Evolutionary conservation across 208 protist genomes (phyloP), one percentile per base, ranked within the genome.

Genomic region (Giardia muris): DNA sequence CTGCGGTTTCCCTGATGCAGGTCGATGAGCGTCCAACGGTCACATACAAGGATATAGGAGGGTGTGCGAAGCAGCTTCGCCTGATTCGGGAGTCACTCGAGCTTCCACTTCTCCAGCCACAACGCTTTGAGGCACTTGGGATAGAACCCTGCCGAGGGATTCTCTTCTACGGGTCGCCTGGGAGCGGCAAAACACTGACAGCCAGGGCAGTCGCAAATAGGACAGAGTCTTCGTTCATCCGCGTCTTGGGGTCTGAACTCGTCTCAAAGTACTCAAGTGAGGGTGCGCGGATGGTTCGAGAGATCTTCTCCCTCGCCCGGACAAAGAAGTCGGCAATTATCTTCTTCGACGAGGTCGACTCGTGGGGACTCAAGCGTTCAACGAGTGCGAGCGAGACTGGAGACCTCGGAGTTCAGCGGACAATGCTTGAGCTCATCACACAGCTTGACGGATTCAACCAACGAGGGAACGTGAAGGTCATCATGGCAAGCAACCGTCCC

Each of bases 291-390:
- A 99, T 99, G 97, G 98, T 99, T 43, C 96, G 99, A 89, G 99
- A 99, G 94, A 95, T 99, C 22, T 99, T 99, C 94, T 97, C 99
- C 22, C n/a, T 99, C 92, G 99, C 99, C 0, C 94, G 98, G 46
- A 97, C 96, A 0, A 99, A 99, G 94, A 99, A 99, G 95, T 97
- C 98, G 89, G 98, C 97, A 93, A 98, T 99, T 92, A 98, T 99
- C 93, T 99, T 99, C 94, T 99, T 99, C 94, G 99, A 99, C 94
- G 99, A 99, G 95, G 97, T 99, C 44, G 99, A 99, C 94, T 98
- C 99, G 42, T 97, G 99, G 90, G 98, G 98, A 91, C 97, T 97
- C 45, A 95, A 95, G 42, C 95, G 97, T 47, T 96, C 95, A 89
- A 67, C 93, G 3, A 94, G 95, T 86, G 87, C 48, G 87, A 95